Evolutionary conservation across 225 moss, liverwort and hornwort species (phyloP).

Genomic region (Bryoerythrophyllum caledonicum): DNA sequence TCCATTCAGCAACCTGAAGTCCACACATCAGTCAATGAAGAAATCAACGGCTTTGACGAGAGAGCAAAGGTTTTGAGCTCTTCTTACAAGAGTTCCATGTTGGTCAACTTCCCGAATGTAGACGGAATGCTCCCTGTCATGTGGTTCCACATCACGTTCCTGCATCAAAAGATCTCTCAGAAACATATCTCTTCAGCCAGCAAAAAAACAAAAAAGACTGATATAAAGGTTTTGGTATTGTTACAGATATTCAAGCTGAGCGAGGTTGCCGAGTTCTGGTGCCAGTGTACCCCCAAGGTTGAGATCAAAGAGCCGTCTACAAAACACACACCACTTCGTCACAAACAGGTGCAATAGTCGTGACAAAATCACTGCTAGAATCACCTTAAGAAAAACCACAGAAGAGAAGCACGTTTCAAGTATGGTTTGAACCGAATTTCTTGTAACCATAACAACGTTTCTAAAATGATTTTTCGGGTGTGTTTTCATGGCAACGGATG

Average conservation of each 20-base stretch:
- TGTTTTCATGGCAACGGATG: too few species aligned
- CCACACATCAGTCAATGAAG: background rate
- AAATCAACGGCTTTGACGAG: background rate
- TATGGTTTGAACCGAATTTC: too few species aligned
- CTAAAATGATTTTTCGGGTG: too few species aligned
- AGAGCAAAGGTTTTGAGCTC: background rate
- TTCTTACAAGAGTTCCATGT: constrained; percentile 61
- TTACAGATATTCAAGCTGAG: constrained; percentile 48
- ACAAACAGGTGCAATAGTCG: background rate
- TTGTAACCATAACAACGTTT: too few species aligned
- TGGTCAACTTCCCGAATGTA: constrained; percentile 52
- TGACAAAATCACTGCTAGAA: background rate
- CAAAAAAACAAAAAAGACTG: background rate
- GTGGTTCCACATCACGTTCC: constrained; percentile 93
- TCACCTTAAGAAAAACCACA: too few species aligned
- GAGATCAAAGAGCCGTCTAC: constrained; percentile 52
- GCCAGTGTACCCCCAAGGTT: constrained; percentile 61
- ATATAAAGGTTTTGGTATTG: background rate
- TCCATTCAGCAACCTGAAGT: constrained; percentile 73
- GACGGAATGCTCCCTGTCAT: constrained; percentile 69
- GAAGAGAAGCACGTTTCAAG: too few species aligned
- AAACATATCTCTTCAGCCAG: background rate
- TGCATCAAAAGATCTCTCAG: constrained; percentile 9
- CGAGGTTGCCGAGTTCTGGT: constrained; percentile 68
- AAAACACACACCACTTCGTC: background rate